phyloP scores from a whole-genome alignment of 352 stramenopile genomes.

The Albugo candida region DNA sequence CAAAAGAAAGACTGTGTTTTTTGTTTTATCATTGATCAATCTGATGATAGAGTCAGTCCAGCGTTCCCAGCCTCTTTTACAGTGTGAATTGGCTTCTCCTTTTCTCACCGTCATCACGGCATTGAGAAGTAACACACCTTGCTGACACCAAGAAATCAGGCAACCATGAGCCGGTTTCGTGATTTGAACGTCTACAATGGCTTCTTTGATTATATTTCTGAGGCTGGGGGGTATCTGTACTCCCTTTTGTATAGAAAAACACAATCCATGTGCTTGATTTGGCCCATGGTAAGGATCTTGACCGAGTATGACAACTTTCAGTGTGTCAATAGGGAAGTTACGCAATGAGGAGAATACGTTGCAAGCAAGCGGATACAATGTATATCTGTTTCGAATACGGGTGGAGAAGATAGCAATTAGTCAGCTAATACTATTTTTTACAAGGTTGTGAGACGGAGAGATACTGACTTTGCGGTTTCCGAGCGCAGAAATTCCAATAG shows the following conservation, averaged over 20 bases:
- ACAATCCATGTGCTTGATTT: conserved; percentile 69
- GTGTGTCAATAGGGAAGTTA: conserved; percentile 59
- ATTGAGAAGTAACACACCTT: conserved; percentile 97
- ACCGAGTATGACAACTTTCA: conserved; percentile 88
- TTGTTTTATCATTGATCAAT: conserved; percentile 46
- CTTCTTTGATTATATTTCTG: conserved; percentile 98
- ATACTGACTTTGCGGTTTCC: conserved; percentile 21
- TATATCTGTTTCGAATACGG: conserved; percentile 32
- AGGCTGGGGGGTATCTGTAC: conserved; percentile 86
- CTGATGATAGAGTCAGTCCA: conserved; percentile 93
- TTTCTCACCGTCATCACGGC: conserved; percentile 90
- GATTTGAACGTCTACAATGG: conserved; percentile 59
- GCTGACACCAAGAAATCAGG: conserved; percentile 82
- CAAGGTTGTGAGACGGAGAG: background rate
- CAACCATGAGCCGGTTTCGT: conserved; percentile 73
- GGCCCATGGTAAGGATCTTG: conserved; percentile 84
- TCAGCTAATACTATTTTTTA: background rate
- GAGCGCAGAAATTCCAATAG: conserved; percentile 23
- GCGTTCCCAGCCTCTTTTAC: conserved; percentile 91
- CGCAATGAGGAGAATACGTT: conserved; percentile 83
- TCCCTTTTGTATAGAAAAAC: conserved; percentile 82
- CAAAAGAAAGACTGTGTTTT: conserved; percentile 93
- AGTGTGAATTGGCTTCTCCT: conserved; percentile 87
- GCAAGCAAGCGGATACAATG: conserved; percentile 67
- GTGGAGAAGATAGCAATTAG: too few relatives aligned